phyloP scores from a whole-genome alignment of 495 filamentous ascomycete genomes.

The Podospora bellae-mahoneyi region DNA sequence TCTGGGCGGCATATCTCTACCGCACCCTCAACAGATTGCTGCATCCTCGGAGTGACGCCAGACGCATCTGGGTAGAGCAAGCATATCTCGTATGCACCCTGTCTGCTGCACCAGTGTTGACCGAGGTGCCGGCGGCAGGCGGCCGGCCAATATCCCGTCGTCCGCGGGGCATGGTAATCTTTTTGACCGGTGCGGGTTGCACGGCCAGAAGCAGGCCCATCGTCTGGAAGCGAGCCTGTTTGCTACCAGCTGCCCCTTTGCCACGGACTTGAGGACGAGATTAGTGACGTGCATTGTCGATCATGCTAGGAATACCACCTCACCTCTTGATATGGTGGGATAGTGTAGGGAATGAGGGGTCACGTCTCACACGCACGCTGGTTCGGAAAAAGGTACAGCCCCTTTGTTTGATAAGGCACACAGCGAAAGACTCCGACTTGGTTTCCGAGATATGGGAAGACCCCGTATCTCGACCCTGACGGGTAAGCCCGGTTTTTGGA shows the following conservation, averaged over 20 bases:
- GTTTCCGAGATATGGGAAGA: slow-evolving; percentile 1
- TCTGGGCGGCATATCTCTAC: slow-evolving; percentile 8
- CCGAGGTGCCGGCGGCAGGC: slow-evolving; percentile 2
- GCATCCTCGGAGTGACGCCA: slow-evolving; percentile 18
- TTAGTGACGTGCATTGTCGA: not conserved
- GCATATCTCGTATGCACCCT: not conserved
- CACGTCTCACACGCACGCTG: not conserved
- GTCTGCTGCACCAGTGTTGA: slow-evolving; percentile 2
- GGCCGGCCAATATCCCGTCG: not conserved
- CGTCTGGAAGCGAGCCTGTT: not conserved
- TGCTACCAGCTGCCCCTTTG: not conserved
- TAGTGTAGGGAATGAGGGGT: not conserved
- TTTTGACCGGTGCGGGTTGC: not conserved
- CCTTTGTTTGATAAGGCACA: not conserved
- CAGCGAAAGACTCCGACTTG: not conserved
- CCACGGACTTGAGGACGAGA: not conserved
- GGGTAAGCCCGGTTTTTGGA: not conserved
- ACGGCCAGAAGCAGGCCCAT: not conserved
- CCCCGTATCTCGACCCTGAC: not conserved
- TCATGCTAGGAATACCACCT: not conserved
- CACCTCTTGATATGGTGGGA: not conserved
- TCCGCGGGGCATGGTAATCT: not conserved
- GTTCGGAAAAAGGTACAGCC: not conserved
- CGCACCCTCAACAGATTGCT: slow-evolving; percentile 2
- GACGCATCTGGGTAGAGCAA: slow-evolving; percentile 10